Percentiles rank a stretch among this genome's conserved stretches.
Evolutionary conservation across 768 basidiomycete genomes (phyloP).

Genomic region (Exidia glandulosa): DNA sequence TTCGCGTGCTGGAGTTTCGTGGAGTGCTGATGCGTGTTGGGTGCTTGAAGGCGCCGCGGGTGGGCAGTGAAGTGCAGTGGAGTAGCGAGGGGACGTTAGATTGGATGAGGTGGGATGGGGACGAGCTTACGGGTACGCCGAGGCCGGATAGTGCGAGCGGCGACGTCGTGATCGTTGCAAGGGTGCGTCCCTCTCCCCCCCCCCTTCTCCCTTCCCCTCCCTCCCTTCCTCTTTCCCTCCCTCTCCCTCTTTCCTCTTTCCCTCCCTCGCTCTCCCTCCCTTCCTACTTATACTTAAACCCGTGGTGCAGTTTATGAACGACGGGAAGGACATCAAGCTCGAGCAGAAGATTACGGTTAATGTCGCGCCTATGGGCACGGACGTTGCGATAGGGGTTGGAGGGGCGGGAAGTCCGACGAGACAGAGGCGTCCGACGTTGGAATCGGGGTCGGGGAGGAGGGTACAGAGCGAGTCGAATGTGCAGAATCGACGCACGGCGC

Average conservation of each 20-base stretch:
- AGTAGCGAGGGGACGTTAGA: background rate
- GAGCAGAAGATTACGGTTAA: slow-evolving; percentile 56
- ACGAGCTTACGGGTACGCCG: background rate
- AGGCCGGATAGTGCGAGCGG: background rate
- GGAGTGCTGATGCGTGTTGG: too few species aligned
- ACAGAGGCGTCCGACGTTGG: too few species aligned
- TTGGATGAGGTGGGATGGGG: background rate
- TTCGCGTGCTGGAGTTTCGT: too few species aligned
- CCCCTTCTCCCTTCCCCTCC: too few species aligned
- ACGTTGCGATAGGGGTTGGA: too few species aligned
- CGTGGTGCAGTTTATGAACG: slow-evolving; percentile 46
- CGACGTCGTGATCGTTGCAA: background rate
- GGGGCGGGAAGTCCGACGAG: too few species aligned
- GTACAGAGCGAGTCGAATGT: too few species aligned
- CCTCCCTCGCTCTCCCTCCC: background rate
- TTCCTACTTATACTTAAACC: background rate
- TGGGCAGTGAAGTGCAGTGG: background rate
- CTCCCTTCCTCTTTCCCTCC: background rate
- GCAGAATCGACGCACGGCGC: too few species aligned
- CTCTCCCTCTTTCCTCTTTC: background rate
- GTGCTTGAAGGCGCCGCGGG: background rate
- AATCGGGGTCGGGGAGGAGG: too few species aligned
- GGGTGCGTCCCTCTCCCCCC: too few species aligned
- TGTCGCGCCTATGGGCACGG: slow-evolving; percentile 54
- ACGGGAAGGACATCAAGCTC: slow-evolving; percentile 63